Evolutionary conservation across 2,329 filamentous ascomycete species (phyloP), one percentile per base, ranked within the genome.

Genomic region (Nemania serpens): DNA sequence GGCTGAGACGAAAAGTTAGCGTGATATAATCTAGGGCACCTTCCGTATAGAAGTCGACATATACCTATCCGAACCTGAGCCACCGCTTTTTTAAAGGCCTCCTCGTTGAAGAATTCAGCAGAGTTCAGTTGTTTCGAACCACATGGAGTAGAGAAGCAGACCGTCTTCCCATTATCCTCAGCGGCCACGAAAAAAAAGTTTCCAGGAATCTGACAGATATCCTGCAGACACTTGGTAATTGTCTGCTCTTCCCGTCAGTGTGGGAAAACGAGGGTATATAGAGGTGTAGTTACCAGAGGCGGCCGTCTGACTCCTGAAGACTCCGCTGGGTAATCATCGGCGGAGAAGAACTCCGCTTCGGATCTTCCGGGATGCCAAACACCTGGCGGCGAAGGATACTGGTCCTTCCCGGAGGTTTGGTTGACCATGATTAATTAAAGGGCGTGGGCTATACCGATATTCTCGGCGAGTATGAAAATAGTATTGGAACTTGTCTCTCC

Each of bases 151-250:
- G 59, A 78, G 74, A 70, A 15, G 76, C 15, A 76, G 75, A 18
- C 81, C 81, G 60, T 25, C 33, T 59, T 82, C 1, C 61, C 80
- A 29, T 84, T 80, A 37, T 77, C 74, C 42, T 84, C 73, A 1
- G 78, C 79, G 11, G 80, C 82, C 36, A 86, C 75, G 64, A 86
- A 85, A 68, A 81, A 86, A 61, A 75, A 75, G 53, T 79, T 77
- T 11, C 78, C 79, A 1, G 80, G 77, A 47, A 86, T 82, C 39
- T 78, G 77, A 65, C 83, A 85, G 42, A 82, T 76, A 50, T 83
- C 79, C 15, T 80, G 76, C 11, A 87, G 73, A 25, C 81, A 82
- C 62, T 79, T 77, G 36, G 79, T 79, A 36, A 86, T 83, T 67
- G 81, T 74, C 81, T 84, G 59, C 22, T 33, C 5, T 41, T 41